Evolutionary conservation across 2,329 filamentous ascomycete genomes (phyloP).

Genomic region (Botrytis aclada): DNA sequence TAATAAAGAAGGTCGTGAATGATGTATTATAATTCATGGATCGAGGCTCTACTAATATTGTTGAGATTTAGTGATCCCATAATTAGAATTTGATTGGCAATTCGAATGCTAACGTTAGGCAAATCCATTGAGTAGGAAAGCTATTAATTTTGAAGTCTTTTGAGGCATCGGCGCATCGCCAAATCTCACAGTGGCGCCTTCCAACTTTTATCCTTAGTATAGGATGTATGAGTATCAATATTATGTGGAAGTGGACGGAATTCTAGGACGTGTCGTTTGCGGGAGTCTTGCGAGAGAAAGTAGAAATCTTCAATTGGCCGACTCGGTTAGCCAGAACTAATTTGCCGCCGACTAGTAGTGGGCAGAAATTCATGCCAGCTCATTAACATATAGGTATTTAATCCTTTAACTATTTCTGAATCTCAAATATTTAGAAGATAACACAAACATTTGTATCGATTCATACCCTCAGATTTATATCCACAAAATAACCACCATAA

Average conservation of each 20-base stretch:
- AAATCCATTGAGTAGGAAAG: too few species aligned
- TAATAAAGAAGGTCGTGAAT: too few species aligned
- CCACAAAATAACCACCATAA: not conserved
- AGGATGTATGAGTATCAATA: not conserved
- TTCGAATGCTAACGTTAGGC: too few species aligned
- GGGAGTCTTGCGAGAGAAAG: not conserved
- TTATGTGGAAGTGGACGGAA: not conserved
- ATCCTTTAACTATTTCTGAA: rapidly evolving
- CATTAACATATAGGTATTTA: too few species aligned
- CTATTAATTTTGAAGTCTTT: too few species aligned
- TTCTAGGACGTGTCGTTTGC: rapidly evolving
- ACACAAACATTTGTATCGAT: not conserved
- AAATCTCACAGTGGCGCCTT: too few species aligned
- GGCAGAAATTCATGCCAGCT: rapidly evolving
- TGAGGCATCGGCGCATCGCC: too few species aligned
- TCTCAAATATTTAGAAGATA: not conserved
- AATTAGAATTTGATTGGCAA: too few species aligned
- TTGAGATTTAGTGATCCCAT: too few species aligned
- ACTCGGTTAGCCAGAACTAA: not conserved
- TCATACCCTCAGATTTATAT: not conserved
- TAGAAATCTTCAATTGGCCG: not conserved
- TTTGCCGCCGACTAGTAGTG: not conserved
- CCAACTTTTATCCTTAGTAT: too few species aligned
- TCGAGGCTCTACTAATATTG: too few species aligned
- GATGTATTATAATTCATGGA: too few species aligned